Evolutionary conservation across 2,329 filamentous ascomycete species (phyloP).

Genomic region (Davidsoniella virescens): DNA sequence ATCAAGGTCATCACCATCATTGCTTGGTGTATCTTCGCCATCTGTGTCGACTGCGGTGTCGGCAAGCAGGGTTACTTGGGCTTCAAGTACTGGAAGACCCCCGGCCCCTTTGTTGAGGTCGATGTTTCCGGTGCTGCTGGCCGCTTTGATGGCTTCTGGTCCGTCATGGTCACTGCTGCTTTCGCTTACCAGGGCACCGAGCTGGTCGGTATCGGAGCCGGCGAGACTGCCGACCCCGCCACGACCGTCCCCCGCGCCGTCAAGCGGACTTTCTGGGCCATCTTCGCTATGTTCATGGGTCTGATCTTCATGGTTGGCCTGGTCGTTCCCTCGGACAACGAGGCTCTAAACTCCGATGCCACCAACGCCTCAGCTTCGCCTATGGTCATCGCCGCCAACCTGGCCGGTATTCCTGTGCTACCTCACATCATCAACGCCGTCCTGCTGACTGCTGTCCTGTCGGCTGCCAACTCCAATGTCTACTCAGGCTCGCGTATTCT

Average conservation of each 20-base stretch:
- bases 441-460: slow-evolving; percentile 61
- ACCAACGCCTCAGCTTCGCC: slow-evolving; percentile 49
- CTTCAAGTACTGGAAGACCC: slow-evolving; percentile 53
- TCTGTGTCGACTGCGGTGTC: slow-evolving; percentile 58
- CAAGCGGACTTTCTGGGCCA: slow-evolving; percentile 58
- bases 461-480: slow-evolving; percentile 62
- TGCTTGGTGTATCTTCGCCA: slow-evolving; percentile 61
- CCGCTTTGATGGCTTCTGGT: slow-evolving; percentile 54
- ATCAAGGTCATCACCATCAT: slow-evolving; percentile 64
- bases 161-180: slow-evolving; percentile 50
- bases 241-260: slow-evolving; percentile 59
- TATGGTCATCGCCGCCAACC: slow-evolving; percentile 42
- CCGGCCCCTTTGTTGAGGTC: slow-evolving; percentile 51
- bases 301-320: slow-evolving; percentile 57
- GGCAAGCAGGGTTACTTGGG: slow-evolving; percentile 56
- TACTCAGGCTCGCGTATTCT: slow-evolving; percentile 57
- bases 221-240: slow-evolving; percentile 56
- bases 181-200: slow-evolving; percentile 60
- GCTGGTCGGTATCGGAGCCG: slow-evolving; percentile 62
- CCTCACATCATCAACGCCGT: slow-evolving; percentile 62
- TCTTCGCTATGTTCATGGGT: slow-evolving; percentile 50
- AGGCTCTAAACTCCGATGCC: slow-evolving; percentile 32
- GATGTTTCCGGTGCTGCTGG: slow-evolving; percentile 36
- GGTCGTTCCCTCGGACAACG: slow-evolving; percentile 47
- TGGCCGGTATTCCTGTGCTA: slow-evolving; percentile 47